Percentiles rank a stretch among this genome's conserved stretches.
Evolutionary conservation across 768 basidiomycete species (phyloP).

Genomic region (Amylocystis lapponica): DNA sequence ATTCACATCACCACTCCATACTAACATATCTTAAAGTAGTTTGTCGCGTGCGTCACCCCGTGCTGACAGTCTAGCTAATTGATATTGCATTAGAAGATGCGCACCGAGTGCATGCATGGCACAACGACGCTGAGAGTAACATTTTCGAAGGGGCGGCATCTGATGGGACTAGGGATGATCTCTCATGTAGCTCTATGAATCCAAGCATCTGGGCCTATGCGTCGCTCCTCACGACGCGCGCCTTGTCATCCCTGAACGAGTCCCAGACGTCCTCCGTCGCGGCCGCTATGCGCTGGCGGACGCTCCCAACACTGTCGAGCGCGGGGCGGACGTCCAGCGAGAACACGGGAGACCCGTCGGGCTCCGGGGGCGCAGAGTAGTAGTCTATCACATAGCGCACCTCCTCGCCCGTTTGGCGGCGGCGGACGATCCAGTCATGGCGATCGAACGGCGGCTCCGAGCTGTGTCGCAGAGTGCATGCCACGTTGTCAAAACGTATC

Average conservation of each 20-base stretch:
- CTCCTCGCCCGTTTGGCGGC: conserved; percentile 72
- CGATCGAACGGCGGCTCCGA: conserved; percentile 88
- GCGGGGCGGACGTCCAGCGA: conserved; percentile 94
- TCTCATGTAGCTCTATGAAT: no score
- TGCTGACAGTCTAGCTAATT: no score
- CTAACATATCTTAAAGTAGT: no score
- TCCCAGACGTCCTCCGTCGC: conserved; percentile 68
- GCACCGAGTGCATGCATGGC: no score
- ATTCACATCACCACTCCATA: no score
- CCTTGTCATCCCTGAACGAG: conserved; percentile 21
- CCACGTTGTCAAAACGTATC: conserved; percentile 2
- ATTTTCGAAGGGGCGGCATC: no score
- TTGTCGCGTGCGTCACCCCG: no score
- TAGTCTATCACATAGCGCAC: conserved; percentile 98
- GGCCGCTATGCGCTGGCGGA: conserved; percentile 59
- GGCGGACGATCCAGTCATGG: conserved; percentile 94
- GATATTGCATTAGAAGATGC: no score
- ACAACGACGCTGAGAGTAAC: no score
- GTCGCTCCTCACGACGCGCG: neutral
- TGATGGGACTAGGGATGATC: no score
- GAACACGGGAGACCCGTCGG: conserved; percentile 92
- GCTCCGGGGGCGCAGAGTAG: conserved; percentile 86
- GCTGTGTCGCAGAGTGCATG: conserved; percentile 38
- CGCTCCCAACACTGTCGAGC: conserved; percentile 73
- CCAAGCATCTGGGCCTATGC: no score